Base-by-base conservation (phyloP, 306 rosid species). In the Fragaria nilgerrensis region DNA sequence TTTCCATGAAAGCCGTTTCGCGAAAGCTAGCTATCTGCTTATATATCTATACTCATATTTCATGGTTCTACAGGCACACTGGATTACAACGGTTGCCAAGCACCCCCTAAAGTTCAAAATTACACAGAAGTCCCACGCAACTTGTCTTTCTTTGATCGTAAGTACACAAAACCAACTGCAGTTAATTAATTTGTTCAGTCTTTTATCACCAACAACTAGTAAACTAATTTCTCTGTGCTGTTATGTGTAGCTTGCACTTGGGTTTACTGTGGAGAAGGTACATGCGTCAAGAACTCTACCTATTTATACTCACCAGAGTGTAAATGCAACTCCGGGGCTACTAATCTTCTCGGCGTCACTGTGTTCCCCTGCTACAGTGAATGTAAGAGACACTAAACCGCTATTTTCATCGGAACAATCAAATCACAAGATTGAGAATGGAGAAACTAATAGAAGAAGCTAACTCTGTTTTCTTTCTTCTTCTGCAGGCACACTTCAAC, bases 211-310 rank as follows among this genome's bases (percentile, higher is more conserved):
- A 50, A 23, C 23, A 4, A n/a, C 55, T 4, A 22, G 6, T 34
- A 20, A 11, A 10, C 12, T 59, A 59, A 25, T 36, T 49, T 25
- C 36, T 59, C 9, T 80, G 56, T 77, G 71, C 10, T 55, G 12
- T 19, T 48, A 11, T 55, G 44, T 80, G 27, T 67, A 94, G 98
- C 96, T 79, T 94, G 98, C 87, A 82, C 84, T 76, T 94, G 94
- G 96, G 88, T 84, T 0, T 94, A 94, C 69, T 94, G 98, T 80
- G 98, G 98, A 37, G 89, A 81, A 70, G 98, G 97, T 3, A n/a
- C 0, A 1, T 92, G 98, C 81, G 44, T 10, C 0, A 77, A 47
- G 80, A 90, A 92, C 82, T 37, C 0, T 10, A 90, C 89, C 19
- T 52, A 82, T 73, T 34, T 79, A 5, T 58, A 89, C 69, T 43